A percentile compares a stretch with the other conserved stretches of the same genome.
Evolutionary conservation across 1,139 yeast species (phyloP).

Genomic region (Geotrichum histeridarum): DNA sequence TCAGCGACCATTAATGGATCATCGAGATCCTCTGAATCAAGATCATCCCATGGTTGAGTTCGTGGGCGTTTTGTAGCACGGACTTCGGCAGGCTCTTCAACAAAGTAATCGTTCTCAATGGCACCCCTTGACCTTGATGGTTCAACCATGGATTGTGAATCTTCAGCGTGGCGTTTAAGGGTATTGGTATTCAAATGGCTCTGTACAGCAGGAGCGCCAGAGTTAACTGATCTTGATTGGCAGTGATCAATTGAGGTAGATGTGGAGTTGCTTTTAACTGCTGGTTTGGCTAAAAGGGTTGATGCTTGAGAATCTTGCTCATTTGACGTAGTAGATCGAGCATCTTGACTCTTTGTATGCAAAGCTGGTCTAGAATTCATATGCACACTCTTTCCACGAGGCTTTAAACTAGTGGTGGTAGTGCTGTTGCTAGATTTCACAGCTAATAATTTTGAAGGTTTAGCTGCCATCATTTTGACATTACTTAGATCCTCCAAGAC

Average conservation of each 20-base stretch:
- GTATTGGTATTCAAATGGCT: background rate
- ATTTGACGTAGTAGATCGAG: constrained; percentile 14
- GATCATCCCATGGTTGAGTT: constrained; percentile 65
- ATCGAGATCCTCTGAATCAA: constrained; percentile 83
- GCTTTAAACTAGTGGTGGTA: constrained; percentile 15
- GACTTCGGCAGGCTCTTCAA: constrained; percentile 1
- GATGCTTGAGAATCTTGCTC: constrained; percentile 2
- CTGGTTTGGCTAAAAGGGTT: background rate
- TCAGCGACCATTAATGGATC: constrained; percentile 96
- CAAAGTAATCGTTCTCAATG: constrained; percentile 4
- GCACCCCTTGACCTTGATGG: background rate
- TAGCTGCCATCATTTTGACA: constrained; percentile 23
- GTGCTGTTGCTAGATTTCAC: background rate
- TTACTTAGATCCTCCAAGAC: constrained; percentile 36
- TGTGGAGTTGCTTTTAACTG: background rate
- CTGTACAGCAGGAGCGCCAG: background rate
- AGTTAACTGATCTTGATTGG: background rate
- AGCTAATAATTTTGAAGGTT: background rate
- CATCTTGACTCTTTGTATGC: constrained; percentile 19
- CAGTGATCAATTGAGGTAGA: background rate
- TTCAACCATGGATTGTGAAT: background rate
- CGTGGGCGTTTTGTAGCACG: constrained; percentile 18
- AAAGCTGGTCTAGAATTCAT: constrained; percentile 6
- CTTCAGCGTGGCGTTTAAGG: constrained; percentile 13
- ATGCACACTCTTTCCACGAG: constrained; percentile 5